Base-by-base conservation (phyloP, 768 basidiomycete genomes). In the Leucogyrophana mollusca region DNA sequence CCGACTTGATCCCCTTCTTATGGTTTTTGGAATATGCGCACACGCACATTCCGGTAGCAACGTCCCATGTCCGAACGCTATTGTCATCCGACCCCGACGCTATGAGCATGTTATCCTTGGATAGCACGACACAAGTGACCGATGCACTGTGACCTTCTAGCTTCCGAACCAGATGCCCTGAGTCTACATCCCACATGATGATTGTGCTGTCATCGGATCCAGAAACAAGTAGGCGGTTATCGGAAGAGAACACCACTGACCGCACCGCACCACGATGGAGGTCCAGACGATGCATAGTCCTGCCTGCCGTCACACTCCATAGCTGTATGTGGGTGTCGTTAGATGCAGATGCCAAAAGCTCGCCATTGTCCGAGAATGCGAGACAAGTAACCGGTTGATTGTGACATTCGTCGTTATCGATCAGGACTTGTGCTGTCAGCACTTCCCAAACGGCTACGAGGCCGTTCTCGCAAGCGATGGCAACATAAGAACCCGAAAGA, bases 81-180 rank as follows among this genome's bases (percentile, higher is more conserved):
- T 50, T 52, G 43, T 64, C 62, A 24, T 55, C 42, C 4, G 60
- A 65, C 17, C 59, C 59, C 1, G 61, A 56, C 9, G 47, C 61
- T 4, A 58, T 2, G 21, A 33, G 49, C 2, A 32, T 35, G n/a
- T 4, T 25, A 46, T 61, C 43, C 9, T 22, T 21, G 7, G 62
- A 64, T 8, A 64, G 35, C 10, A 47, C 46, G n/a, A 63, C 35
- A 3, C 51, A 56, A 16, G 16, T 53, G 34, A 65, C 43, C 2
- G 46, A 44, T 14, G 46, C 50, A 8, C 22, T 50, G 41, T 64
- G 61, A 0, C 64, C 56, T 9, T 43, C 53, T 47, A 64, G 41
- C 13, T 47, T 49, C 3, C 46, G 47, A 14, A 56, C 24, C 14
- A 51, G 2, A 35, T 50, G 50, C 17, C 58, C 58, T 0, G 23